phyloP scores from a whole-genome alignment of 805 yeast species.

The Candida manassasensis region DNA sequence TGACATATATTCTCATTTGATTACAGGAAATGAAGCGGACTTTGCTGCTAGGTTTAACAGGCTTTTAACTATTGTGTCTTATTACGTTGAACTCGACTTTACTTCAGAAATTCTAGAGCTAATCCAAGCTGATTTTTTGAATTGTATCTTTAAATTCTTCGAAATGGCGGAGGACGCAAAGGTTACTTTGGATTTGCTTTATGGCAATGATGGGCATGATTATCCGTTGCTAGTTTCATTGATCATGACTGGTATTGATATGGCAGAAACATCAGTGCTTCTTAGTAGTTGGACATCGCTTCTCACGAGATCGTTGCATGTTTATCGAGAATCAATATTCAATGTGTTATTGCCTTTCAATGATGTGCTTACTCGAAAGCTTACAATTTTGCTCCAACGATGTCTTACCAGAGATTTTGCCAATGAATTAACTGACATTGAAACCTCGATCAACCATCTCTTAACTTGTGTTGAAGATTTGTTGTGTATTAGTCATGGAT shows the following conservation, averaged over 20 bases:
- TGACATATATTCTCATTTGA: conserved; percentile 36
- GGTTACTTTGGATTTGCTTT: conserved; percentile 24
- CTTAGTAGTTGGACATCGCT: conserved; percentile 47
- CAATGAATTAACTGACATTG: conserved; percentile 28
- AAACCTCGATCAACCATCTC: conserved; percentile 40
- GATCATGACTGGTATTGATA: conserved; percentile 45
- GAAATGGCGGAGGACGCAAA: conserved; percentile 25
- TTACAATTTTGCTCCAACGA: conserved; percentile 26
- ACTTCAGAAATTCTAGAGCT: conserved; percentile 20
- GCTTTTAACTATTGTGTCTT: conserved; percentile 33
- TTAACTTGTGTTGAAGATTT: conserved; percentile 65
- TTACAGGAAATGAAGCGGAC: conserved; percentile 55
- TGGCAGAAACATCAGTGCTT: conserved; percentile 38
- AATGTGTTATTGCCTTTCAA: conserved; percentile 52
- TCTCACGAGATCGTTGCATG: conserved; percentile 46
- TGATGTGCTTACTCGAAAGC: conserved; percentile 43
- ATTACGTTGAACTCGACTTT: conserved; percentile 11
- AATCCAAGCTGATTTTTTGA: conserved; percentile 22
- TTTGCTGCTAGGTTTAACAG: conserved; percentile 43
- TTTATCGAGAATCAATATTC: conserved; percentile 50
- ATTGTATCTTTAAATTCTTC: conserved; percentile 25
- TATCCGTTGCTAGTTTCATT: conserved; percentile 38
- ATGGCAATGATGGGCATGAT: conserved; percentile 25
- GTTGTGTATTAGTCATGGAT: conserved; percentile 54
- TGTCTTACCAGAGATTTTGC: conserved; percentile 15